Conservation (phyloP, 1,139 yeast species). For the Geotrichum candidum region DNA sequence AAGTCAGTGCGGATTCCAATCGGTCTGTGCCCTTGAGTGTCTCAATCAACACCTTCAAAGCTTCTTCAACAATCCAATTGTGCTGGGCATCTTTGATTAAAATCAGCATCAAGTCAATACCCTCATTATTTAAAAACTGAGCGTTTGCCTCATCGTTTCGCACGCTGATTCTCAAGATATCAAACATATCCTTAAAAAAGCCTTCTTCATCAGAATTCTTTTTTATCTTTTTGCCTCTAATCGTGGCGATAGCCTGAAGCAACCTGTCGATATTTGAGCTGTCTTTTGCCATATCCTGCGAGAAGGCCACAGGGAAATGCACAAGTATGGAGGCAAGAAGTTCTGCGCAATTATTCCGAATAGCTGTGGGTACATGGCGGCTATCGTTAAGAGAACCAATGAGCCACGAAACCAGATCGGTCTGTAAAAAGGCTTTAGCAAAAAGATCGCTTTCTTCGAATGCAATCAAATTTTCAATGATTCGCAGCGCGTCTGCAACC, state of each 20-base stretch:
- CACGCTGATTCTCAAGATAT: constrained; percentile 23
- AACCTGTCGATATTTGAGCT: constrained; percentile 21
- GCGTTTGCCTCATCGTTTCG: constrained; percentile 21
- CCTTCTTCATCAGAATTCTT: constrained; percentile 26
- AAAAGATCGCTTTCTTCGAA: not conserved
- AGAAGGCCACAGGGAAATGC: not conserved
- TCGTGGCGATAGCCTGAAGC: constrained; percentile 22
- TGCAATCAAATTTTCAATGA: constrained; percentile 12
- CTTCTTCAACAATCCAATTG: constrained; percentile 23
- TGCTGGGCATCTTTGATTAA: constrained; percentile 17
- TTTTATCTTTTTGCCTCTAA: constrained; percentile 16
- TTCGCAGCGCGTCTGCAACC: constrained; percentile 17
- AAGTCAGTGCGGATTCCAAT: constrained; percentile 20
- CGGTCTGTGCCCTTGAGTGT: constrained; percentile 23
- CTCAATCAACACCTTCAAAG: constrained; percentile 26
- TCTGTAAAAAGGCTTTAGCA: constrained; percentile 7
- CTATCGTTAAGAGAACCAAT: constrained; percentile 16
- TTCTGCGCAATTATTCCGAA: constrained; percentile 27
- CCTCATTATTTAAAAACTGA: constrained; percentile 30
- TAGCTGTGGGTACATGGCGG: constrained; percentile 16
- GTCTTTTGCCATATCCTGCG: not conserved
- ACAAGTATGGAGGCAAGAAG: constrained; percentile 23
- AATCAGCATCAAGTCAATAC: constrained; percentile 32
- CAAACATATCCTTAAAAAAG: constrained; percentile 26
- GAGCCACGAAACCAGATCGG: constrained; percentile 22